Conservation (phyloP, 2,329 filamentous ascomycete species). For the Hymenoscyphus scutula region DNA sequence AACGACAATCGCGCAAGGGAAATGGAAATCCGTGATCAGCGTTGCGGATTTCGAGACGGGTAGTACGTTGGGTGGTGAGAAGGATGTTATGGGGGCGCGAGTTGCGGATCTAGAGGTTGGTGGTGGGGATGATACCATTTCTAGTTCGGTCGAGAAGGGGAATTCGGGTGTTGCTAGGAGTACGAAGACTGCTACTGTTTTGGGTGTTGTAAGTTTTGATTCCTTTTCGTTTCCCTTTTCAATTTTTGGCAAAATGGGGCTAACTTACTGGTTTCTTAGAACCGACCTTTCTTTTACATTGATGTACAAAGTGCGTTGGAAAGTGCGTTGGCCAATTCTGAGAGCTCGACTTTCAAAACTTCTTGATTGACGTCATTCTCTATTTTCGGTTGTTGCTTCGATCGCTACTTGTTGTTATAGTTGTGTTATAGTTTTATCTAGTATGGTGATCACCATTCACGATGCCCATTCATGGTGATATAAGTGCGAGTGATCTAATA, state of each 20-base stretch:
- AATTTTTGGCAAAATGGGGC: neutral
- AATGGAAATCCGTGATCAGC: conserved; percentile 89
- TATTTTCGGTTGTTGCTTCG: neutral
- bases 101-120: conserved; percentile 11
- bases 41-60: conserved; percentile 80
- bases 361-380: neutral
- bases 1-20: neutral
- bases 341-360: conserved; percentile 36
- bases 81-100: conserved; percentile 52
- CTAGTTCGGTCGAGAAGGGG: conserved; percentile 21
- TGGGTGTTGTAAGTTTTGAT: conserved; percentile 49
- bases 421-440: no score
- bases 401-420: neutral
- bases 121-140: conserved; percentile 32
- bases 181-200: conserved; percentile 5
- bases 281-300: conserved; percentile 89
- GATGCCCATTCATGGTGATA: no score
- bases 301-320: conserved; percentile 88
- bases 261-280: conserved; percentile 71
- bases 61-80: conserved; percentile 65
- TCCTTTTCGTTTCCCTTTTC: neutral
- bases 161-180: conserved; percentile 23
- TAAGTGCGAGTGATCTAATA: no score
- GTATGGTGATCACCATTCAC: no score
- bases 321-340: conserved; percentile 77